Base-by-base conservation (phyloP, 371 early-diverging fungal genomes). In the Nematocida ausubeli region DNA sequence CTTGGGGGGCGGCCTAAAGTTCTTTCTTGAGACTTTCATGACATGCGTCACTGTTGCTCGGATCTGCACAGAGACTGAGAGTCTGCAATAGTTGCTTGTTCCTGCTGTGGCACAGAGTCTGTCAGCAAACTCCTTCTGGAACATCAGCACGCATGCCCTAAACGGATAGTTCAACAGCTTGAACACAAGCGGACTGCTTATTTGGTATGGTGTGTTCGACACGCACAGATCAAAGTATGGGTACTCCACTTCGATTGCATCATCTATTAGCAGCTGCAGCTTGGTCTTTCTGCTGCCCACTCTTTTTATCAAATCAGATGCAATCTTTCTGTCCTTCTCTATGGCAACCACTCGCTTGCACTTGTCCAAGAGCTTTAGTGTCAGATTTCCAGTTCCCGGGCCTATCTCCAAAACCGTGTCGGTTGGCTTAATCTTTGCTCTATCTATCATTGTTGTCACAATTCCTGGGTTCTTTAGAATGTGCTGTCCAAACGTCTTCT, bases 351-450 rank as follows among this genome's bases (percentile, higher is more conserved):
- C 92, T 87, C 91, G 93, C 84, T 96, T 96, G 70, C 92, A 91
- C 75, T 91, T 90, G 67, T 90, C 91, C 58, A 98, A 88, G 66
- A 98, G 92, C 86, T 92, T 92, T 42, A 96, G 90, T 5, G 96
- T 95, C 83, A 98, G 89, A 87, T 95, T 97, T 85, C 99, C 99
- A n/a, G 97, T 98, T 88, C 99, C 99, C 9, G 96, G 96, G 85
- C 98, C 99, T 64, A 98, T 90, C 89, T 98, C 99, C 24, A 98
- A 89, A 6, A 96, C 95, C 2, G 89, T 90, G 85, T 98, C 99
- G 2, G 95, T 93, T 34, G 91, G 87, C 80, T 92, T 90, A 52
- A 98, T 86, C 49, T 87, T 88, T 5, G 96, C 95, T 90, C 95
- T 96, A 81, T 95, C 95, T 22, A 98, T 91, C 80, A 98, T 95